phyloP scores from a whole-genome alignment of 2,329 filamentous ascomycete species.

The Neopestalotiopsis sp. region DNA sequence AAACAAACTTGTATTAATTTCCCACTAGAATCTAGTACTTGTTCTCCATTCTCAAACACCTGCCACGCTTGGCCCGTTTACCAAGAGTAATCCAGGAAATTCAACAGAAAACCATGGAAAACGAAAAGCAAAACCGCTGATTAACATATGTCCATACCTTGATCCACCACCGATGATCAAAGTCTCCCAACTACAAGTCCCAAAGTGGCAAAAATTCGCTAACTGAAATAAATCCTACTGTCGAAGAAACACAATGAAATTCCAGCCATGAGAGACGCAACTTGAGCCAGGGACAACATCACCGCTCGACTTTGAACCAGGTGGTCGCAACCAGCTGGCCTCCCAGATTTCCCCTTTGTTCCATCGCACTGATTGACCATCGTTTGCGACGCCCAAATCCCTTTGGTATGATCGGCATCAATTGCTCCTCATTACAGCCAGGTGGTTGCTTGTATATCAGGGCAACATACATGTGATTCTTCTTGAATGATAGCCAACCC shows the following conservation, averaged over 20 bases:
- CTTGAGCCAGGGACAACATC: too few relatives aligned
- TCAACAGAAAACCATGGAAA: not conserved
- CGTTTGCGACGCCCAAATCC: not conserved
- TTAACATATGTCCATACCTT: not conserved
- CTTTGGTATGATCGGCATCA: not conserved
- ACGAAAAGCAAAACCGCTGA: not conserved
- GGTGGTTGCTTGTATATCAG: not conserved
- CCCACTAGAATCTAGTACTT: not conserved
- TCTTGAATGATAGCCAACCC: not conserved
- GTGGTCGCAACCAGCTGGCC: not conserved
- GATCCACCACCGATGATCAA: not conserved
- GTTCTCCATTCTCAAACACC: too few relatives aligned
- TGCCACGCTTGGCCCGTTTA: too few relatives aligned
- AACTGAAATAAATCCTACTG: too few relatives aligned
- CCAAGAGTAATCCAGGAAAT: not conserved
- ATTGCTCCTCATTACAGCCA: not conserved
- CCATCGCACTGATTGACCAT: not conserved
- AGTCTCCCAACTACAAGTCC: not conserved
- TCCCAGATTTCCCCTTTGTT: not conserved
- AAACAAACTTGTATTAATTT: not conserved
- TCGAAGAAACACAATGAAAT: too few relatives aligned
- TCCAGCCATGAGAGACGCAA: too few relatives aligned
- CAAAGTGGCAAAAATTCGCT: not conserved
- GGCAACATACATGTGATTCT: not conserved
- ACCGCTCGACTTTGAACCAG: not conserved